phyloP scores from a whole-genome alignment of 768 basidiomycete species.

The Kwoniella mangroviensis region DNA sequence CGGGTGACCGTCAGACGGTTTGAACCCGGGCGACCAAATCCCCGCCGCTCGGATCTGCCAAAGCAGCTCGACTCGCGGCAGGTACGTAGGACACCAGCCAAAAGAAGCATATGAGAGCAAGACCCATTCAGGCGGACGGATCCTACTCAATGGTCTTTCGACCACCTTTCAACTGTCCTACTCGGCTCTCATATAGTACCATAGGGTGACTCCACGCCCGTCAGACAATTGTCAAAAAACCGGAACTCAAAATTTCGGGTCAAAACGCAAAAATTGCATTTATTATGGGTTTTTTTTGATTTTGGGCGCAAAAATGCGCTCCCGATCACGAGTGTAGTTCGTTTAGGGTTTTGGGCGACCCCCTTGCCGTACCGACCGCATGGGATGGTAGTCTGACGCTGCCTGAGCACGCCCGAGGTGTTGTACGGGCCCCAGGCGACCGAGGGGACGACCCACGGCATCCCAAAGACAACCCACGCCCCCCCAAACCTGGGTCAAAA shows the following conservation, averaged over 20 bases:
- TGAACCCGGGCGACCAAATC: background rate
- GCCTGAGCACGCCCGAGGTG: background rate
- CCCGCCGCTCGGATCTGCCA: conserved; percentile 16
- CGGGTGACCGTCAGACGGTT: background rate
- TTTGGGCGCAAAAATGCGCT: conserved; percentile 23
- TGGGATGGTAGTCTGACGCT: background rate
- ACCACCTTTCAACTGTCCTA: background rate
- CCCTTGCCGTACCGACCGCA: background rate
- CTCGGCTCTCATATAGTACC: conserved; percentile 26
- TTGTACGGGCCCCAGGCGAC: background rate
- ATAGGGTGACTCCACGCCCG: conserved; percentile 10
- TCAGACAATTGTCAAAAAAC: conserved; percentile 19
- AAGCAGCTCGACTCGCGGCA: conserved; percentile 14
- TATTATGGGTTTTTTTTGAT: conserved; percentile 17
- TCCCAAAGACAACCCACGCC: background rate
- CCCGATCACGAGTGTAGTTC: conserved; percentile 17
- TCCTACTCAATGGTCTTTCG: background rate
- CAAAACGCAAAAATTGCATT: conserved; percentile 29
- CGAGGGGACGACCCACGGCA: background rate
- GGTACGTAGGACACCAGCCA: conserved; percentile 11
- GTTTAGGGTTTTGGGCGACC: background rate
- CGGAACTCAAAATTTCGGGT: conserved; percentile 21
- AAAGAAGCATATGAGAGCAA: conserved; percentile 11
- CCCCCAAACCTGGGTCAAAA: background rate
- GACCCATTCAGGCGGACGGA: background rate